phyloP scores from a whole-genome alignment of 1,284 basidiomycete genomes.

The Coniferiporia sulphurascens region DNA sequence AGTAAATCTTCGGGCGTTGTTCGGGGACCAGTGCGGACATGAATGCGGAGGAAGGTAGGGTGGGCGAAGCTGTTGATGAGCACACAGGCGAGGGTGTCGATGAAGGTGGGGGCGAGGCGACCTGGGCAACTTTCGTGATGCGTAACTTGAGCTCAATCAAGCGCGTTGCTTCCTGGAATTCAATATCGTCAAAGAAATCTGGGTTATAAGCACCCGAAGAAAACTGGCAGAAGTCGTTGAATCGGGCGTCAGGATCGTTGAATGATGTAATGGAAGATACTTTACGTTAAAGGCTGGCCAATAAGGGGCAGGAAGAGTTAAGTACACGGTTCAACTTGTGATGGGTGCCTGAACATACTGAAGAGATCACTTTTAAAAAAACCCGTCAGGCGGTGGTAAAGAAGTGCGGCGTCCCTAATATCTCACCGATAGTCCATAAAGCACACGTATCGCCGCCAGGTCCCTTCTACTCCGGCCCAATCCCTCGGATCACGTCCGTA shows the following conservation, averaged over 20 bases:
- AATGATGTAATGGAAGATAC: slow-evolving; percentile 19
- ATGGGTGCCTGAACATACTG: slow-evolving; percentile 34
- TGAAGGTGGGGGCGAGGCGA: slow-evolving; percentile 18
- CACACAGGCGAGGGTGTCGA: slow-evolving; percentile 17
- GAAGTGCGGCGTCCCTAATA: slow-evolving; percentile 3
- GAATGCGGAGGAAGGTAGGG: neutral
- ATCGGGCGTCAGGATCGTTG: slow-evolving; percentile 1
- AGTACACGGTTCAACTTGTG: slow-evolving; percentile 4
- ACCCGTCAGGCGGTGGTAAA: neutral
- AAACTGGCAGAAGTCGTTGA: slow-evolving; percentile 29
- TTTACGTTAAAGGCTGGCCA: slow-evolving; percentile 57
- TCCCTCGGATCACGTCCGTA: slow-evolving; percentile 35
- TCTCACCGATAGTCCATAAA: slow-evolving; percentile 71
- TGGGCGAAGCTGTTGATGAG: slow-evolving; percentile 9
- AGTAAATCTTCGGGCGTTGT: slow-evolving; percentile 46
- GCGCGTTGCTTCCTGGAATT: slow-evolving; percentile 58
- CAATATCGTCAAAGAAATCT: slow-evolving; percentile 49
- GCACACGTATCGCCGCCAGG: slow-evolving; percentile 63
- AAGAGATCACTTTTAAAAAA: slow-evolving; percentile 46
- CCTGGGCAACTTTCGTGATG: slow-evolving; percentile 26
- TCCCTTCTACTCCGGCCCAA: slow-evolving; percentile 69
- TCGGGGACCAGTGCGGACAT: slow-evolving; percentile 15
- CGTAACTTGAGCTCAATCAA: slow-evolving; percentile 54
- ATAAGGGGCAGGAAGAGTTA: neutral
- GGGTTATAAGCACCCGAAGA: slow-evolving; percentile 37